Evolutionary conservation across 2,329 filamentous ascomycete genomes (phyloP), one percentile per base, ranked within the genome.

Genomic region (Exophiala xenobiotica): DNA sequence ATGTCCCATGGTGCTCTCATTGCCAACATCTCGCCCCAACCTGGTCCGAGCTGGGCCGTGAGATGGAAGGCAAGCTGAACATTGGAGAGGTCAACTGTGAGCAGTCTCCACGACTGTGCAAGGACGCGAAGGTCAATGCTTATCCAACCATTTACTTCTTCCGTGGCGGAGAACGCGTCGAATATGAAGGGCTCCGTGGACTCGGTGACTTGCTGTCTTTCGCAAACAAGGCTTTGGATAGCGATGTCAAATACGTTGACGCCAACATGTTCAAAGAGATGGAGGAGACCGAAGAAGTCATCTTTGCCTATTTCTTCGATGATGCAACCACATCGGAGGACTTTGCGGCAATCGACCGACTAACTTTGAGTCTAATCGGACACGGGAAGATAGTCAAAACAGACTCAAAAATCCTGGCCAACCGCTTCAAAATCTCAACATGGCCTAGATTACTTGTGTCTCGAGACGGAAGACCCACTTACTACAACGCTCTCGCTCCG

Each of bases 231-330:
- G 91, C 92, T 3, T 78, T 93, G 33, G 87, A 90, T 46, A 77
- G 79, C 41, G 90, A 90, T 37, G 83, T 99, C 22, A 81, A 82
- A 52, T 87, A 97, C 63, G 87, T 99, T 8, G 83, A 91, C 64
- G 84, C 85, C 7, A 80, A 78, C 19, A 76, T 80, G 3, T 90
- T 99, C 65, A 85, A 87, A 67, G 84, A 85, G 56, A 75, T 99
- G 63, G 92, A 99, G 69, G 81, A 93, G 75, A 92, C 87, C 57
- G 90, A 97, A 63, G 91, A 97, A 54, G 93, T 99, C 56, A 86
- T 97, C 48, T 99, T 99, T 70, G 74, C 96, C 60, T 99, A 97
- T 74, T 95, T 97, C 70, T 99, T 96, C 70, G 93, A 99, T 67
- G 85, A 95, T 62, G 93, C 93, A 9, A 96, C 92, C 1, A 95